phyloP scores from a whole-genome alignment of 768 basidiomycete genomes.

The Amyloporia xantha region DNA sequence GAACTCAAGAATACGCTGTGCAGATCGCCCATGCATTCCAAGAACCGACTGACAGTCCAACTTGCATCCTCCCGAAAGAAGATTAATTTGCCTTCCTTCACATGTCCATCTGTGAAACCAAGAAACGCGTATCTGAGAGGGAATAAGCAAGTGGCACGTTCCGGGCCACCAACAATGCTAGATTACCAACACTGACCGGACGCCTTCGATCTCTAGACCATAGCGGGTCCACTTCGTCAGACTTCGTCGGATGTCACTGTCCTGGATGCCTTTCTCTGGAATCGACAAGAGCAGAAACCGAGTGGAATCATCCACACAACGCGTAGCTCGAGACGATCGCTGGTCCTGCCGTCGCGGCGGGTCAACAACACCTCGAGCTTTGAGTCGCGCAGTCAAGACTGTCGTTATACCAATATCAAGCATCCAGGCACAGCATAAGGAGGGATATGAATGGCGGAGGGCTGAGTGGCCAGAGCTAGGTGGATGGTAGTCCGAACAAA shows the following conservation, averaged over 20 bases:
- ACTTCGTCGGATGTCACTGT: neutral
- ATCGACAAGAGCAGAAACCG: constrained; percentile 12
- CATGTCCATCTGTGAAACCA: constrained; percentile 13
- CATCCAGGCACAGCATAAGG: neutral
- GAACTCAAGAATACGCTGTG: constrained; percentile 6
- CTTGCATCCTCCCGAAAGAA: constrained; percentile 14
- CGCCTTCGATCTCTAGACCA: constrained; percentile 4
- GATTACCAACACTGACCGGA: constrained; percentile 8
- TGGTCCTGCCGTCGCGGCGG: neutral
- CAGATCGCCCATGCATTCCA: constrained; percentile 10
- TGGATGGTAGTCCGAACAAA: too few species aligned
- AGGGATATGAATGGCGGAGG: too few species aligned
- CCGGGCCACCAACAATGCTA: too few species aligned
- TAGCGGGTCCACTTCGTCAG: constrained; percentile 5
- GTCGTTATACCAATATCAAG: neutral
- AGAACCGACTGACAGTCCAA: constrained; percentile 13
- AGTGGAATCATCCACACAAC: constrained; percentile 11
- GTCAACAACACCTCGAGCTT: neutral
- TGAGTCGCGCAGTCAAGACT: neutral
- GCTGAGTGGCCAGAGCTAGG: too few species aligned
- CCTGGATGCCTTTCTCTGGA: neutral
- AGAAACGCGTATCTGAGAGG: constrained; percentile 12
- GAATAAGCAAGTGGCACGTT: too few species aligned
- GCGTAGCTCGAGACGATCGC: constrained; percentile 11
- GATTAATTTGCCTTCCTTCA: constrained; percentile 14